These are phyloP conservation scores for Grigorovia transvaalensis DNA, from an alignment of 805 yeast genomes.

Conservation along the genomic window DNA sequence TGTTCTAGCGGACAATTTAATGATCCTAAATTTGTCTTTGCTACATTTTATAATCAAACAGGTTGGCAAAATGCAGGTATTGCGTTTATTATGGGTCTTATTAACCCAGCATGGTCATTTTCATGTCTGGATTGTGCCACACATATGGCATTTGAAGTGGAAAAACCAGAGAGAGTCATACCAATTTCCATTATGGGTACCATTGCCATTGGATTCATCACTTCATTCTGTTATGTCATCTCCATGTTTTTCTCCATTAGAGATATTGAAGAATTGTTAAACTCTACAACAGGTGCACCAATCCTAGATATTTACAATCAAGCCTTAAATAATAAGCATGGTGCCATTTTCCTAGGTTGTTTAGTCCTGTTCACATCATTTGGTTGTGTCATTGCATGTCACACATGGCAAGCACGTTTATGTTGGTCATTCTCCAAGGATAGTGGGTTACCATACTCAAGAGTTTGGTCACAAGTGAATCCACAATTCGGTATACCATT, in stretches of 20 bases:
- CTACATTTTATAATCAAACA: slow-evolving; percentile 44
- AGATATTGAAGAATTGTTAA: slow-evolving; percentile 39
- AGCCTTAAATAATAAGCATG: slow-evolving; percentile 43
- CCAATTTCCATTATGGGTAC: slow-evolving; percentile 62
- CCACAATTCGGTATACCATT: slow-evolving; percentile 47
- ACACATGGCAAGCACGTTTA: slow-evolving; percentile 62
- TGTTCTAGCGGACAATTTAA: slow-evolving; percentile 48
- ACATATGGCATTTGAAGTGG: slow-evolving; percentile 62
- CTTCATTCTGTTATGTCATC: slow-evolving; percentile 44
- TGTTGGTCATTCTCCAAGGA: slow-evolving; percentile 69
- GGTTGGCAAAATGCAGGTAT: slow-evolving; percentile 54
- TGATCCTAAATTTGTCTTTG: slow-evolving; percentile 47
- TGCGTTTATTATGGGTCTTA: slow-evolving; percentile 55
- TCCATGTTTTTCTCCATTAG: slow-evolving; percentile 54
- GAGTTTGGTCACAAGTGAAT: slow-evolving; percentile 43
- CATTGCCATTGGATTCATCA: slow-evolving; percentile 58
- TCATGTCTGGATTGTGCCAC: slow-evolving; percentile 63
- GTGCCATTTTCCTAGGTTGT: slow-evolving; percentile 45
- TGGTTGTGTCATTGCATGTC: slow-evolving; percentile 55
- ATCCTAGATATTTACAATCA: slow-evolving; percentile 55
- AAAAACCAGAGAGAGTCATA: slow-evolving; percentile 46
- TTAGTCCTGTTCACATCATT: slow-evolving; percentile 46
- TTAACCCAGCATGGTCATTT: slow-evolving; percentile 65
- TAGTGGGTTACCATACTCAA: slow-evolving; percentile 53
- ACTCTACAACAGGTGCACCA: slow-evolving; percentile 50